Evolutionary conservation across 768 basidiomycete genomes (phyloP).

Genomic region (Panus rudis): DNA sequence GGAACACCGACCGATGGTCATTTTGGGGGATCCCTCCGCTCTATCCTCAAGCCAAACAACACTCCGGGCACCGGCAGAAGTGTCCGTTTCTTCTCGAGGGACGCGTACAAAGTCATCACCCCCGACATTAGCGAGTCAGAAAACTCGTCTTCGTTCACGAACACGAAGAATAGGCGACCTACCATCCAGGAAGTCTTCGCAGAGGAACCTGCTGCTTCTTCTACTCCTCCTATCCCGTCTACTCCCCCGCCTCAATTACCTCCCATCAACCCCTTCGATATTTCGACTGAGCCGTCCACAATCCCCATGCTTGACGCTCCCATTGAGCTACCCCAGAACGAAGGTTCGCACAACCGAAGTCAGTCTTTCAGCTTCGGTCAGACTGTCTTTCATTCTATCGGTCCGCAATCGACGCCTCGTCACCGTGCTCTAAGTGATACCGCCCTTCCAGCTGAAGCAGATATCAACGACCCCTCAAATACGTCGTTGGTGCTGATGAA

Average conservation of each 20-base stretch:
- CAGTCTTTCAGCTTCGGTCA: conserved; percentile 67
- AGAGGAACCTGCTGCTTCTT: conserved; percentile 8
- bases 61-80: conserved; percentile 75
- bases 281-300: conserved; percentile 40
- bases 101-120: conserved; percentile 57
- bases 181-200: conserved; percentile 46
- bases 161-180: conserved; percentile 34
- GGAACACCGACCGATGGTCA: conserved; percentile 29
- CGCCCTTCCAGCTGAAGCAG: conserved; percentile 50
- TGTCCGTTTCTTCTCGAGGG: conserved; percentile 70
- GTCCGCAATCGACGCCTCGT: conserved; percentile 4
- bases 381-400: conserved; percentile 52
- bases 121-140: conserved; percentile 46
- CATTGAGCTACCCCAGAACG: conserved; percentile 23
- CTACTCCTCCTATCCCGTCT: conserved; percentile 8
- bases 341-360: conserved; percentile 38
- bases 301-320: conserved; percentile 28
- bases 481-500: conserved; percentile 45
- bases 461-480: conserved; percentile 50
- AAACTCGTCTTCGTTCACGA: no score
- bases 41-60: conserved; percentile 63
- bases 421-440: conserved; percentile 55
- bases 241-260: conserved; percentile 31
- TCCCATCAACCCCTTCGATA: conserved; percentile 48
- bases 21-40: conserved; percentile 51